Evolutionary conservation across 805 yeast species (phyloP).

Genomic region (Kodamaea sagamina): DNA sequence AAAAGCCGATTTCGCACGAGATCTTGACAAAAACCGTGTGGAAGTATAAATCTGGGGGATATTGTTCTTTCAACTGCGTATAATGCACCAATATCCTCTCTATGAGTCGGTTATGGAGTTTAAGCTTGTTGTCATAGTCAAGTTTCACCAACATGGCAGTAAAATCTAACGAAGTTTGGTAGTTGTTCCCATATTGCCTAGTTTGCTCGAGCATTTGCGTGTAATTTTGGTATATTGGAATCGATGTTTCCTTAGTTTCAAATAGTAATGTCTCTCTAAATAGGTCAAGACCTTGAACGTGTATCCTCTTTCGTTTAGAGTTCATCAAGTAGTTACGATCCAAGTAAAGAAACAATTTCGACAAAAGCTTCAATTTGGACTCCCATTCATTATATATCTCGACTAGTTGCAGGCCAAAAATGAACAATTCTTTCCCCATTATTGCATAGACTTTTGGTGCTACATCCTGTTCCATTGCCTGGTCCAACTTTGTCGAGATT

Average conservation of each 20-base stretch:
- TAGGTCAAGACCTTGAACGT: slow-evolving; percentile 13
- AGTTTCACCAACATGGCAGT: slow-evolving; percentile 24
- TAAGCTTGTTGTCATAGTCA: slow-evolving; percentile 19
- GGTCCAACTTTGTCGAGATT: slow-evolving; percentile 22
- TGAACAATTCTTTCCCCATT: background rate
- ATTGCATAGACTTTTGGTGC: slow-evolving; percentile 1
- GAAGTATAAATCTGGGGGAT: slow-evolving; percentile 14
- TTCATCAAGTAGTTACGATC: slow-evolving; percentile 37
- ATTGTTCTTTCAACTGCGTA: slow-evolving; percentile 16
- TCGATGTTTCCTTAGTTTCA: slow-evolving; percentile 1
- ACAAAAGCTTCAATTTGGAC: slow-evolving; percentile 22
- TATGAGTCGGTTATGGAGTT: slow-evolving; percentile 15
- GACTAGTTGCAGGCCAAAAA: slow-evolving; percentile 16
- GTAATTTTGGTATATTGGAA: slow-evolving; percentile 5
- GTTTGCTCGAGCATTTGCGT: slow-evolving; percentile 10
- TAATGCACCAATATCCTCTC: slow-evolving; percentile 20
- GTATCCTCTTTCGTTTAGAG: slow-evolving; percentile 10
- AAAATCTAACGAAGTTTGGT: slow-evolving; percentile 10
- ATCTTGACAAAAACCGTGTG: slow-evolving; percentile 12
- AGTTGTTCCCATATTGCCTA: slow-evolving; percentile 12
- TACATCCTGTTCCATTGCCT: slow-evolving; percentile 9
- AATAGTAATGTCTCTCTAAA: slow-evolving; percentile 20
- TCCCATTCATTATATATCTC: slow-evolving; percentile 27
- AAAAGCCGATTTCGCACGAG: slow-evolving; percentile 15
- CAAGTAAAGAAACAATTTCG: slow-evolving; percentile 36